Conservation (phyloP, 495 filamentous ascomycete genomes). For the Penicillium paradoxum region DNA sequence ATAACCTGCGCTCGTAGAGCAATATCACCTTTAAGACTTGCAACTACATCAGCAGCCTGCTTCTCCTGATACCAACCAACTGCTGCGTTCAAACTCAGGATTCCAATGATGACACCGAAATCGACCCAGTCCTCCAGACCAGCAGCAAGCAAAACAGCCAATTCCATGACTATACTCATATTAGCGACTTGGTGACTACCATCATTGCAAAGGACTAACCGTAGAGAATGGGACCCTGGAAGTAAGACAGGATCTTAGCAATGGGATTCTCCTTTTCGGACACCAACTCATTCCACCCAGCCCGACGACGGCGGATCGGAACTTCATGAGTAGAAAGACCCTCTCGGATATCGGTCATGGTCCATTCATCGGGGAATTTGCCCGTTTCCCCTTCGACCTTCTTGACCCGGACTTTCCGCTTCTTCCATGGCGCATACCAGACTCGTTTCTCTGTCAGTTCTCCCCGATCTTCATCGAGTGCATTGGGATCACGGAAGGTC, state of each 20-base stretch:
- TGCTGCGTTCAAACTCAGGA: conserved; percentile 66
- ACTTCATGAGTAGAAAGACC: conserved; percentile 55
- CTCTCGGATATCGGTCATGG: conserved; percentile 60
- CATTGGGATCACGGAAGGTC: conserved; percentile 51
- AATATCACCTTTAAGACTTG: conserved; percentile 74
- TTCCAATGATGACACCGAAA: conserved; percentile 79
- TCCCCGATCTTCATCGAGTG: conserved; percentile 20
- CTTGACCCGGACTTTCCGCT: conserved; percentile 47
- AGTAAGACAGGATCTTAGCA: conserved; percentile 67
- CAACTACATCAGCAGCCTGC: conserved; percentile 76
- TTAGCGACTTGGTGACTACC: no score
- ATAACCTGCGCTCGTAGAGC: conserved; percentile 67
- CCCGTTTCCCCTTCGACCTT: conserved; percentile 27
- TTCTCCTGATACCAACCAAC: conserved; percentile 85
- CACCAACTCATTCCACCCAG: conserved; percentile 67
- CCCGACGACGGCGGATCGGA: conserved; percentile 51
- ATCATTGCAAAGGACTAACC: conserved; percentile 49
- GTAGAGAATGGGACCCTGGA: conserved; percentile 76
- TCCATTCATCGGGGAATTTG: conserved; percentile 63
- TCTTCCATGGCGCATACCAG: conserved; percentile 56
- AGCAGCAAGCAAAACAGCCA: conserved; percentile 69
- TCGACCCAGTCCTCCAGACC: conserved; percentile 75
- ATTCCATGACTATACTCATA: conserved; percentile 62
- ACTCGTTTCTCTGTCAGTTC: conserved; percentile 32
- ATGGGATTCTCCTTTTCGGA: conserved; percentile 72